These are phyloP conservation scores for Yamadazyma sp. DNA, from an alignment of 805 yeast genomes.

Conservation along the genomic window DNA sequence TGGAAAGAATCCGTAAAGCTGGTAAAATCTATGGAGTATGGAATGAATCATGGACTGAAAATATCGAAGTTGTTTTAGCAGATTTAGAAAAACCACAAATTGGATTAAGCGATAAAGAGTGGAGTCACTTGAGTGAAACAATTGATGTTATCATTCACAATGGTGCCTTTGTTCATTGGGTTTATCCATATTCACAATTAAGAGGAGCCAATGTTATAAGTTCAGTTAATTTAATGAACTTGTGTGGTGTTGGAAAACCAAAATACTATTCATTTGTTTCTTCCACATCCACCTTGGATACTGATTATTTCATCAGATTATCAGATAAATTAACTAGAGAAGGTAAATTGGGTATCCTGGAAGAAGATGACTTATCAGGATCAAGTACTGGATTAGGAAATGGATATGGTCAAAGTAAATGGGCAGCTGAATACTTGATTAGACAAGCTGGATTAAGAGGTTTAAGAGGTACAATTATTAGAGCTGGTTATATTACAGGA, in stretches of 20 bases:
- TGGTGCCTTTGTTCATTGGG: constrained; percentile 99
- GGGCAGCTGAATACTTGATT: constrained; percentile 92
- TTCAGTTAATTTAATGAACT: constrained; percentile 76
- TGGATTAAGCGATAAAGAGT: constrained; percentile 58
- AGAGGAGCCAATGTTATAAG: constrained; percentile 92
- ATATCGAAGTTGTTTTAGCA: constrained; percentile 75
- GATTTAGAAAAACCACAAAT: constrained; percentile 71
- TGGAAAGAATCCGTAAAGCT: constrained; percentile 71
- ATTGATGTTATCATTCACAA: constrained; percentile 89
- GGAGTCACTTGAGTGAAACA: constrained; percentile 54
- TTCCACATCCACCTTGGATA: constrained; percentile 90
- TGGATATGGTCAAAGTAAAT: constrained; percentile 97
- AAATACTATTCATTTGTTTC: constrained; percentile 90
- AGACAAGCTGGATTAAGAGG: constrained; percentile 89
- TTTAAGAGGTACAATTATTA: constrained; percentile 78
- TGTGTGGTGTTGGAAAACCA: constrained; percentile 77
- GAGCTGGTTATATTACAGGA: constrained; percentile 97
- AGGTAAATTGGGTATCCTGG: constrained; percentile 74
- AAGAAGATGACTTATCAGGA: constrained; percentile 79
- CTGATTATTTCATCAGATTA: constrained; percentile 70
- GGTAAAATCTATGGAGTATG: constrained; percentile 82
- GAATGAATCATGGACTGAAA: constrained; percentile 55
- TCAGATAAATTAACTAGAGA: constrained; percentile 66
- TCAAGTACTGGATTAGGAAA: constrained; percentile 78
- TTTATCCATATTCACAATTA: constrained; percentile 84